phyloP scores from a whole-genome alignment of 1,284 basidiomycete species.

The Pterula multifida region DNA sequence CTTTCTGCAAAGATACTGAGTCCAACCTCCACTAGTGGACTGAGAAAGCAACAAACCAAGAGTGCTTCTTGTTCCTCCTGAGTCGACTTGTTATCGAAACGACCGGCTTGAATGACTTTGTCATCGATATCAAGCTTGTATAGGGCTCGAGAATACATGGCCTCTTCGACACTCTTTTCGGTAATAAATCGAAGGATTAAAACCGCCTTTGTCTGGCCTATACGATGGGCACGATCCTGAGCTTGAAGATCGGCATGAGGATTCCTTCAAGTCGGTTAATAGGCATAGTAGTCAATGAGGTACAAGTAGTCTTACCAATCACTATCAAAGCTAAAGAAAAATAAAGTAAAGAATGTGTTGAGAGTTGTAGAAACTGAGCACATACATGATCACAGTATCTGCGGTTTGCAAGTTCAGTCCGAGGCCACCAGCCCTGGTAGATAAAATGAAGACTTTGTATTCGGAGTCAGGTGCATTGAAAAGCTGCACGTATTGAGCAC shows the following conservation, averaged over 20 bases:
- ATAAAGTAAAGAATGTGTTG: slow-evolving; percentile 3
- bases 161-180: slow-evolving; percentile 96
- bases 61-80: slow-evolving; percentile 96
- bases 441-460: slow-evolving; percentile 91
- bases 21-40: slow-evolving; percentile 8
- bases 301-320: slow-evolving; percentile 47
- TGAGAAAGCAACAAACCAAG: slow-evolving; percentile 42
- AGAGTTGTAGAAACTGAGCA: slow-evolving; percentile 18
- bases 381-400: slow-evolving; percentile 97
- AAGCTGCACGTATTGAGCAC: slow-evolving; percentile 77
- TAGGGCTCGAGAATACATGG: slow-evolving; percentile 89
- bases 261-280: slow-evolving; percentile 45
- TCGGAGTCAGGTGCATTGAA: slow-evolving; percentile 92
- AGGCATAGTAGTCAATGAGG: slow-evolving; percentile 3
- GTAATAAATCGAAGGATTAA: slow-evolving; percentile 96
- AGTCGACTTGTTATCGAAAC: slow-evolving; percentile 98
- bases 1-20: slow-evolving; percentile 45
- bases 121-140: slow-evolving; percentile 99
- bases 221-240: slow-evolving; percentile 99
- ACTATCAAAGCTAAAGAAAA: slow-evolving; percentile 63
- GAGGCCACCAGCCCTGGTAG: slow-evolving; percentile 94
- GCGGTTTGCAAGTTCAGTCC: slow-evolving; percentile 97
- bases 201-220: slow-evolving; percentile 98
- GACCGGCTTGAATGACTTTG: slow-evolving; percentile 98
- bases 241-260: slow-evolving; percentile 97